Evolutionary conservation across 805 yeast species (phyloP), one percentile per base, ranked within the genome.

Genomic region (Maudiozyma serrabonitensis): DNA sequence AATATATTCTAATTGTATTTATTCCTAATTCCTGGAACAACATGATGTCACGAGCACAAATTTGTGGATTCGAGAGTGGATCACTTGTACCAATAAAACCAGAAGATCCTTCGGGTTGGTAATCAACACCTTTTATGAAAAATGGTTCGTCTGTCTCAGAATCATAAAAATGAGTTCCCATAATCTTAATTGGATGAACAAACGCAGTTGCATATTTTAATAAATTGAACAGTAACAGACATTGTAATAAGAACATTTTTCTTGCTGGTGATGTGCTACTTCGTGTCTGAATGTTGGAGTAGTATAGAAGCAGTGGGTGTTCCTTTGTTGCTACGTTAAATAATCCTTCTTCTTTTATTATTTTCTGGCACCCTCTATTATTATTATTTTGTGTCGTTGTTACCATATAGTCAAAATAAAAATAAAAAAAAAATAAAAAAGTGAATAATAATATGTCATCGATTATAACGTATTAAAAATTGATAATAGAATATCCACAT

Each of bases 51-150:
- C 97, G 76, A 4, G 90, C 84, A 70, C 98, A 91, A 18, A 67
- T 60, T 12, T 75, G 68, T 3, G 81, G 75, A 58, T 87, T 83
- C 2, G 95, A 83, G 41, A 91, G 71, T 0, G 96, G 96, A 62
- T 91, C 98, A 9, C 57, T 62, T 6, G 59, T 52, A 3, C 59
- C 66, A n/a, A 70, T 70, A 23, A 81, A 81, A 0, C 82, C 90
- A 0, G 95, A 82, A 0, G 95, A 82, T 0, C 97, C 98, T 9
- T 97, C 97, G 0, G 97, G 97, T 61, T 91, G 97, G 62, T 90
- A 90, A 65, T 91, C 98, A 1, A 91, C 85, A 18, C 98, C 98
- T 65, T 79, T 82, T 37, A 90, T 75, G 57, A 75, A 82, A 61
- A 91, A 90, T 8, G 90, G 90, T 52, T 82, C 81, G 34, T 78